Base-by-base conservation (phyloP, 2,329 filamentous ascomycete genomes). In the Trichoderma sp. region DNA sequence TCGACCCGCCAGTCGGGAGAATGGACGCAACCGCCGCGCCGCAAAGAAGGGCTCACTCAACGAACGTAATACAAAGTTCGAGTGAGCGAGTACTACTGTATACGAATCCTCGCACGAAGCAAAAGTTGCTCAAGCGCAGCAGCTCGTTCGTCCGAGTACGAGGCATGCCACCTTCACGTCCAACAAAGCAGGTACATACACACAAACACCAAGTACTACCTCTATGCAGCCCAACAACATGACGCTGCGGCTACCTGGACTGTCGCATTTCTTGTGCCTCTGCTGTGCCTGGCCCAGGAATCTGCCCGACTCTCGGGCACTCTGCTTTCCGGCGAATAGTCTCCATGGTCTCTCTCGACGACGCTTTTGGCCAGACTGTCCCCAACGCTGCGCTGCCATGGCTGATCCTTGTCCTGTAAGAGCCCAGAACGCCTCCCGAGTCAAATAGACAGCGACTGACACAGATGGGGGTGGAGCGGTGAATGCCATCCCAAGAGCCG, bases 381-480 rank as follows among this genome's bases (percentile, higher is more conserved):
- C 37, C 60, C 60, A 35, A 45, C 45, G 59, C 59, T 45, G 39
- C 50, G 17, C 61, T 29, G 50, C 37, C 61, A 42, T 48, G 27
- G 13, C 61, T 19, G 50, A 56, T 57, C 61, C 61, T 57, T 64
- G 61, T 42, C 48, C 61, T 15, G 61, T 35, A 45, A 64, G 61
- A 64, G 61, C 52, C 61, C 61, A 64, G 61, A 64, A 64, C 52
- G 35, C 25, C 50, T 56, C 50, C 27, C 4, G 34, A 64, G 61
- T 42, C 61, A 22, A 25, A 42, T 42, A 50, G 34, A 39, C 48
- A 42, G 45, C 25, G 17, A 54, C 48, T 53, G 45, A 63, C 50
- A 56, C 50, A 45, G 37, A 19, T 42, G 61, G 35, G 61, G 45
- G 61, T 64, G 61, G 61, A 64, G 61, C 61, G 61, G 61, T 57